These are phyloP conservation scores for Kalmanozyma brasiliensis DNA, from an alignment of 1,284 basidiomycete genomes.

Conservation along the genomic window DNA sequence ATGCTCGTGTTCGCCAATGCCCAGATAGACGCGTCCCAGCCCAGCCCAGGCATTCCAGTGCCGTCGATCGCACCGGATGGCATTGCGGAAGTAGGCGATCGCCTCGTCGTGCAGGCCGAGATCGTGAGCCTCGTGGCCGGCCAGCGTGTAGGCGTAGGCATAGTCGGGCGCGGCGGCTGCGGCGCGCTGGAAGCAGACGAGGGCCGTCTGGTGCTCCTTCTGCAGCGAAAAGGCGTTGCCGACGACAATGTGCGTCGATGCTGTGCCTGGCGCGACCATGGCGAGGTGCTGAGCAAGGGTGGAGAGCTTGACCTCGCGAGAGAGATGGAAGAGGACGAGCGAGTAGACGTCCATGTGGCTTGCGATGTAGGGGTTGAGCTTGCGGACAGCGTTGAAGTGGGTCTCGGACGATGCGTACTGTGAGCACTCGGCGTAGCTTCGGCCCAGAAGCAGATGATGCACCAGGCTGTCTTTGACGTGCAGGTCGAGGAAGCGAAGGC, in stretches of 20 bases:
- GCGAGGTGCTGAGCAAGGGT: conserved; percentile 59
- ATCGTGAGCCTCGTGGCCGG: conserved; percentile 64
- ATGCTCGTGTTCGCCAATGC: conserved; percentile 49
- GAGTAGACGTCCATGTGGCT: conserved; percentile 65
- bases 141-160: conserved; percentile 65
- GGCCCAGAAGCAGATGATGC: conserved; percentile 54
- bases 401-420: conserved; percentile 58
- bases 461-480: conserved; percentile 39
- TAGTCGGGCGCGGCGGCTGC: conserved; percentile 56
- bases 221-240: conserved; percentile 66
- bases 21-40: conserved; percentile 58
- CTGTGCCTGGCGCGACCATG: conserved; percentile 49
- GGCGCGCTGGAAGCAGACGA: conserved; percentile 62
- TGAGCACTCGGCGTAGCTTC: conserved; percentile 58
- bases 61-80: conserved; percentile 57
- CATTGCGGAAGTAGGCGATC: conserved; percentile 59
- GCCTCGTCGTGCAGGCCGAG: conserved; percentile 58
- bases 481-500: conserved; percentile 13
- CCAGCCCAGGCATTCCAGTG: conserved; percentile 67
- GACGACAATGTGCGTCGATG: conserved; percentile 58
- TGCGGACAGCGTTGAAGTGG: conserved; percentile 50
- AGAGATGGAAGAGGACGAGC: conserved; percentile 65
- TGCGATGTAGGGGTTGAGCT: conserved; percentile 47
- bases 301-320: conserved; percentile 64
- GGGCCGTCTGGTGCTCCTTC: conserved; percentile 61